These are phyloP conservation scores for Penicillium angulare DNA, from an alignment of 495 filamentous ascomycete genomes.

Conservation along the genomic window DNA sequence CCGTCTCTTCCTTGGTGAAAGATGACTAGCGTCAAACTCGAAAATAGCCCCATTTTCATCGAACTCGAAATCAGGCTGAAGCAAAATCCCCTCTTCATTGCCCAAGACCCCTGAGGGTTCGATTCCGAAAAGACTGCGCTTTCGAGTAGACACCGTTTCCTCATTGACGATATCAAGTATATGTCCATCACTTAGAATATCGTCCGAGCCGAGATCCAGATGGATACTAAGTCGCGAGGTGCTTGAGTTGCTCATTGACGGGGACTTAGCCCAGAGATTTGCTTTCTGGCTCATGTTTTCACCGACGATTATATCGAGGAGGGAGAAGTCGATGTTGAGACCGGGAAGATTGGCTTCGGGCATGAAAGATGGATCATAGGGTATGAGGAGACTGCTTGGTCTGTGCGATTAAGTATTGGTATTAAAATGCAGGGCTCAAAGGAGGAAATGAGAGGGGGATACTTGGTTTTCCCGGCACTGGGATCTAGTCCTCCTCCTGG, in stretches of 20 bases:
- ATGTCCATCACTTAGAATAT: conserved; percentile 19
- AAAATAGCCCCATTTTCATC: conserved; percentile 62
- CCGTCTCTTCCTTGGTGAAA: conserved; percentile 15
- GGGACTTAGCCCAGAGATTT: conserved; percentile 27
- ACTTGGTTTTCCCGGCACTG: conserved; percentile 72
- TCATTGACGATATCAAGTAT: conserved; percentile 23
- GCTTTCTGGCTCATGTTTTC: conserved; percentile 17
- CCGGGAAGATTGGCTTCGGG: conserved; percentile 61
- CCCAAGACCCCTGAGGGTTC: conserved; percentile 13
- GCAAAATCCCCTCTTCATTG: conserved; percentile 51
- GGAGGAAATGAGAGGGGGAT: background rate
- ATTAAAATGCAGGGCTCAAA: conserved; percentile 10
- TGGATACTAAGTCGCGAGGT: conserved; percentile 27
- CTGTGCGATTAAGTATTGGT: conserved; percentile 39
- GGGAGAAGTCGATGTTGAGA: conserved; percentile 54
- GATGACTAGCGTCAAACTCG: conserved; percentile 26
- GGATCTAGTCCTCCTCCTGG: conserved; percentile 62
- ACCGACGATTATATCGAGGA: conserved; percentile 12
- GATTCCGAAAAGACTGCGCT: conserved; percentile 14
- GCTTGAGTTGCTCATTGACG: conserved; percentile 27
- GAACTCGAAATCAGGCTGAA: conserved; percentile 65
- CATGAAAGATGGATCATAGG: conserved; percentile 84
- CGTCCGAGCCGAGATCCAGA: conserved; percentile 34
- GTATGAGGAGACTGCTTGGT: conserved; percentile 72
- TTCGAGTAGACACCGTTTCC: conserved; percentile 21